Percentiles rank a stretch among this genome's conserved stretches.
Evolutionary conservation across 768 basidiomycete genomes (phyloP).

Genomic region (Psilocybe subaeruginosa): DNA sequence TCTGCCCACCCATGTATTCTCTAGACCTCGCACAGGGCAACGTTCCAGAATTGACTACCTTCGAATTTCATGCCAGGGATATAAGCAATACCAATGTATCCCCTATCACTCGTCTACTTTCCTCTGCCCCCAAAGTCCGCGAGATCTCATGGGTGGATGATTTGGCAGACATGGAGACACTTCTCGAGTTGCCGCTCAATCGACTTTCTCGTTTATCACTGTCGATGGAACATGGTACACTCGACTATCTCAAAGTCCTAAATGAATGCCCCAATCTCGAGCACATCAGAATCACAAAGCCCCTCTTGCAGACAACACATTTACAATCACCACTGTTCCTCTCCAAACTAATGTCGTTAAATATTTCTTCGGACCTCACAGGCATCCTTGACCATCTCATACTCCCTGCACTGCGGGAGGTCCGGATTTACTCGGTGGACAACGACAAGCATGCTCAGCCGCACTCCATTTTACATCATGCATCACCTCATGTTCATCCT

Average conservation of each 20-base stretch:
- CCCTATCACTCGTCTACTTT: conserved; percentile 31
- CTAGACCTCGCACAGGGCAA: conserved; percentile 27
- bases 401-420: conserved; percentile 31
- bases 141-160: conserved; percentile 37
- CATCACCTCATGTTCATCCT: conserved; percentile 11
- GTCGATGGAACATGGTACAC: conserved; percentile 32
- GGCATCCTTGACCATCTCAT: conserved; percentile 32
- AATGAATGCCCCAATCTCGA: conserved; percentile 35
- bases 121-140: conserved; percentile 28
- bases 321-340: conserved; percentile 28
- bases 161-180: conserved; percentile 31
- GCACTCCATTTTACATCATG: conserved; percentile 9
- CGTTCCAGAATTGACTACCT: conserved; percentile 29
- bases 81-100: conserved; percentile 32
- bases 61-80: conserved; percentile 36
- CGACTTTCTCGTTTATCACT: conserved; percentile 32
- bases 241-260: conserved; percentile 34
- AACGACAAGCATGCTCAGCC: conserved; percentile 18
- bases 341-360: conserved; percentile 32
- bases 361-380: conserved; percentile 33
- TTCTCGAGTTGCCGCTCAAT: conserved; percentile 31
- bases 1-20: conserved; percentile 33
- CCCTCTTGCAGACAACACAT: conserved; percentile 21
- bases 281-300: conserved; percentile 34
- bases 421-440: conserved; percentile 30